Evolutionary conservation across 2,329 filamentous ascomycete species (phyloP).

Genomic region (Fusarium nematophilum): DNA sequence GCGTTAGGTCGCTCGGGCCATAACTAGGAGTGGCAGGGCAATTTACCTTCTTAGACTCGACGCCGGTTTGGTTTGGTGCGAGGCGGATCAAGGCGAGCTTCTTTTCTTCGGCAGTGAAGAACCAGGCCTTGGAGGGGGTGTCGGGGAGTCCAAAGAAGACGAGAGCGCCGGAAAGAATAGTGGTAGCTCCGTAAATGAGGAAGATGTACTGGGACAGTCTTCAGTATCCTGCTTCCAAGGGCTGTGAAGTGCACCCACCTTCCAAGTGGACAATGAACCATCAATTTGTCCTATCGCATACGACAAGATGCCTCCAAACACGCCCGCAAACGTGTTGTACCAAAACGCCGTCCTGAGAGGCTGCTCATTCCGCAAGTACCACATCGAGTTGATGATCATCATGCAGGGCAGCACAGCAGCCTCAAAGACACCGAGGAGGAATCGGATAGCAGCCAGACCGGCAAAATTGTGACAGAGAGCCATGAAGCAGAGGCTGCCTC

Average conservation of each 20-base stretch:
- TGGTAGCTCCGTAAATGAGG: conserved; percentile 37
- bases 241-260: not conserved
- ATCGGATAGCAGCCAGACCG: conserved; percentile 39
- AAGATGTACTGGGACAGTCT: conserved; percentile 24
- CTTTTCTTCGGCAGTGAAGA: conserved; percentile 36
- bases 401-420: conserved; percentile 40
- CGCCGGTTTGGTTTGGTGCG: conserved; percentile 22
- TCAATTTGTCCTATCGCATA: conserved; percentile 44
- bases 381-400: conserved; percentile 43
- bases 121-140: conserved; percentile 36
- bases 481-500: conserved; percentile 34
- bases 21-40: not conserved
- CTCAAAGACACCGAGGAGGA: conserved; percentile 43
- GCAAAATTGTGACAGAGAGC: conserved; percentile 37
- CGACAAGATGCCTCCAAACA: conserved; percentile 44
- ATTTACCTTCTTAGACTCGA: conserved; percentile 12
- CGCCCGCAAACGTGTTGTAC: conserved; percentile 44
- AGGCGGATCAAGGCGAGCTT: conserved; percentile 23
- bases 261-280: conserved; percentile 25
- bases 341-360: conserved; percentile 45
- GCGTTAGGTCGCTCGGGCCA: no score
- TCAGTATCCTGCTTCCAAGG: not conserved
- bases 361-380: conserved; percentile 46
- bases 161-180: conserved; percentile 21
- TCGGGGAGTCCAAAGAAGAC: conserved; percentile 33